Evolutionary conservation across 495 filamentous ascomycete species (phyloP), one percentile per base, ranked within the genome.

Genomic region (Stereocaulon alpinum): DNA sequence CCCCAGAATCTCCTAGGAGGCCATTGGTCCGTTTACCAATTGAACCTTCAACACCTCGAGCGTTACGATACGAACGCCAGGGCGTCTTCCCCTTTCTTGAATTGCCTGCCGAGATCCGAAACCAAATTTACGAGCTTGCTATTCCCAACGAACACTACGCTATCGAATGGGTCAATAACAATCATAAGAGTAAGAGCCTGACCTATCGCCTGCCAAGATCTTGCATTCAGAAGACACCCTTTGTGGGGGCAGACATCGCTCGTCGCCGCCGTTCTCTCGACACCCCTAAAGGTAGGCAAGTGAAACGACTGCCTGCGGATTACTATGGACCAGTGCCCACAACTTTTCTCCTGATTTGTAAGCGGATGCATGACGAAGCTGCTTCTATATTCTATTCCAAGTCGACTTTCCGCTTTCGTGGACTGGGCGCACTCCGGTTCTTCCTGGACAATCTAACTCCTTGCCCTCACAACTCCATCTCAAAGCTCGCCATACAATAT

Each of bases 111-210:
- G 66, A 68, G 32, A 22, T 66, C 14, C 48, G 63, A 1, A 64
- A 65, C 18, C 55, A 61, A 40, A 66, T 68, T 20, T 68, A 68
- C 24, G 55, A 58, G 2, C 55, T 59, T 24, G 54, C 40, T 3
- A 60, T 68, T n/a, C 29, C 32, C 27, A 58, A 45, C 6, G 29
- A 55, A 20, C 24, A 60, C 3, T 68, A 63, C 40, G 27, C 50
- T 10, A 56, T 68, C 29, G 15, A 42, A 42, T 68, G 57, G 61
- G 52, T 66, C 14, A 41, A 51, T 24, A 42, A 50, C 34, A 51
- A 55, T 11, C 57, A 62, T n/a, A 57, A 50, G 55, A 59, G 17
- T 11, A 59, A 60, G 12, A 56, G 49, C 11, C 52, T 60, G 7
- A 55, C 48, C 15, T 59, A 63, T 34, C 52, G 34, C 22, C 49